A percentile compares a stretch with the other conserved stretches of the same genome.
Evolutionary conservation across 129 eudicot species (phyloP).

Genomic region (Artemisia annua): DNA sequence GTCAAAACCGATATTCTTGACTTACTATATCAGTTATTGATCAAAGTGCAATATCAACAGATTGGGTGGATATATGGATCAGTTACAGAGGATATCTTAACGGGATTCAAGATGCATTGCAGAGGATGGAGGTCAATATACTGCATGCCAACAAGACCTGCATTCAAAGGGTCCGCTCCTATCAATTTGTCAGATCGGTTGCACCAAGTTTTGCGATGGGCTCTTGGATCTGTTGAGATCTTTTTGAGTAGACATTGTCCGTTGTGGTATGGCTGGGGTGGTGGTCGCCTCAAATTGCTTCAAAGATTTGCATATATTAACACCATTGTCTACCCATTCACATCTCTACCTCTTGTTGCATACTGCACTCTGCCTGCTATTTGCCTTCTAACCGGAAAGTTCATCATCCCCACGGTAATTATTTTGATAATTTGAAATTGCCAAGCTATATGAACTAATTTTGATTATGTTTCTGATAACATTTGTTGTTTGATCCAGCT

Average conservation of each 20-base stretch:
- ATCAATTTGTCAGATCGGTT: slow-evolving; percentile 95
- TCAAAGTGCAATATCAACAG: slow-evolving; percentile 39
- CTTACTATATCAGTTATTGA: neutral
- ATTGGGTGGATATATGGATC: slow-evolving; percentile 99
- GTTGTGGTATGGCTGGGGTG: slow-evolving; percentile 97
- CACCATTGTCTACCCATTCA: slow-evolving; percentile 97
- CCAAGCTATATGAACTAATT: too few species aligned
- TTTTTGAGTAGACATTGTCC: slow-evolving; percentile 98
- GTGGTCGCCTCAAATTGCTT: slow-evolving; percentile 95
- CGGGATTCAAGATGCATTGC: slow-evolving; percentile 99
- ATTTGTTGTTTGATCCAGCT: slow-evolving; percentile 46
- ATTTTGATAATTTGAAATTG: neutral
- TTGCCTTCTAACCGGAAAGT: slow-evolving; percentile 94
- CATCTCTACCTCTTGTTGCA: slow-evolving; percentile 95
- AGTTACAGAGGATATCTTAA: slow-evolving; percentile 94
- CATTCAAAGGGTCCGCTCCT: slow-evolving; percentile 98
- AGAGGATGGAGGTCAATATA: slow-evolving; percentile 99
- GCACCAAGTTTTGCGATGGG: slow-evolving; percentile 99
- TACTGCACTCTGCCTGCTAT: slow-evolving; percentile 88
- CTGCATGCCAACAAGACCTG: slow-evolving; percentile 97
- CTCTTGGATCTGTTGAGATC: slow-evolving; percentile 96
- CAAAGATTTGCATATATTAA: slow-evolving; percentile 94
- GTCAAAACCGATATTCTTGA: neutral
- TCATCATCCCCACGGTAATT: slow-evolving; percentile 95
- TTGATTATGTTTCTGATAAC: neutral